A percentile compares a stretch with the other conserved stretches of the same genome.
phyloP scores from a whole-genome alignment of 2,329 filamentous ascomycete genomes.

The Fusarium irregulare region DNA sequence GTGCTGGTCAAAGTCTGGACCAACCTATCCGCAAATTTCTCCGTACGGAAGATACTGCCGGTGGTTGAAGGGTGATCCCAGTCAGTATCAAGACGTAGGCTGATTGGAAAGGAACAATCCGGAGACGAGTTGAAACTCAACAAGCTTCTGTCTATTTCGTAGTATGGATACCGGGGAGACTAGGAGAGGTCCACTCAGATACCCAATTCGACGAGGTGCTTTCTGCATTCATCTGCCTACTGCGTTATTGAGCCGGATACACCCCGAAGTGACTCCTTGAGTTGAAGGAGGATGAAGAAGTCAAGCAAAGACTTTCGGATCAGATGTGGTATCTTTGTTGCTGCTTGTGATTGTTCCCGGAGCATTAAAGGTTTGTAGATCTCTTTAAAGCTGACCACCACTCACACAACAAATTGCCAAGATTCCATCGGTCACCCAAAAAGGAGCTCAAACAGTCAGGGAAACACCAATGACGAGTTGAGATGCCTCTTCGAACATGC shows the following conservation, averaged over 20 bases:
- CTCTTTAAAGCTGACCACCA: too few relatives aligned
- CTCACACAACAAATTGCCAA: not conserved
- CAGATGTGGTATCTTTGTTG: not conserved
- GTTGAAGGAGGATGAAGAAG: not conserved
- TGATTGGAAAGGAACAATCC: conserved; percentile 20
- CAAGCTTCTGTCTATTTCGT: conserved; percentile 16
- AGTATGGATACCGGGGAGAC: not conserved
- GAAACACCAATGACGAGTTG: conserved; percentile 2
- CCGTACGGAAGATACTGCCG: conserved; percentile 20
- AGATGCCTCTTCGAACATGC: not conserved
- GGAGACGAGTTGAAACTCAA: conserved; percentile 19
- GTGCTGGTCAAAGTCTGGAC: not conserved
- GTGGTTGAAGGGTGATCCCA: conserved; percentile 9
- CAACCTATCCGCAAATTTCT: conserved; percentile 21
- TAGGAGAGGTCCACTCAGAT: conserved; percentile 13
- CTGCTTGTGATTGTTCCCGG: too few relatives aligned
- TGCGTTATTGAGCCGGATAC: conserved; percentile 4
- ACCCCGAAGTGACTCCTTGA: conserved; percentile 1
- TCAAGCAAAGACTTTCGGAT: not conserved
- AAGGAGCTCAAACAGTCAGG: conserved; percentile 4
- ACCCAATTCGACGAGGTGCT: not conserved
- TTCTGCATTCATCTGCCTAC: not conserved
- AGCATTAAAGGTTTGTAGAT: too few relatives aligned
- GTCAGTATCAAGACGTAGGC: conserved; percentile 1
- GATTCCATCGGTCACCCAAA: conserved; percentile 21